These are phyloP conservation scores for Kernera saxatilis DNA, from an alignment of 345 rosid genomes.

Conservation along the genomic window DNA sequence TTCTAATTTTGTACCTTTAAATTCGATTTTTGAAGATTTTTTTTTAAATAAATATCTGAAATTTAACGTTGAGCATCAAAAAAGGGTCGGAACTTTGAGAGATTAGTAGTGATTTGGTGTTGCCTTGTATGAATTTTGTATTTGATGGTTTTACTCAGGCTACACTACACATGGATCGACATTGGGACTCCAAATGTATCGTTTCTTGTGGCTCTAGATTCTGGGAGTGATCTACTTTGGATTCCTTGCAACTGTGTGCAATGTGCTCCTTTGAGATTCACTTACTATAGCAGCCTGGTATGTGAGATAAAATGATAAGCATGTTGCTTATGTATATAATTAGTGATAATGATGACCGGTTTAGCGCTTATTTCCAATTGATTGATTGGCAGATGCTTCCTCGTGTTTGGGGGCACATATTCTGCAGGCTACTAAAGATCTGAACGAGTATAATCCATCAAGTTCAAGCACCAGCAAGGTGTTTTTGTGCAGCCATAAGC, in stretches of 20 bases:
- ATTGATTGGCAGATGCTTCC: constrained; percentile 99
- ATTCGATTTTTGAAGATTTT: too few species aligned
- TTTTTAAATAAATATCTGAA: too few species aligned
- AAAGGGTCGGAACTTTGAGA: too few species aligned
- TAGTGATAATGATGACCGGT: constrained; percentile 39
- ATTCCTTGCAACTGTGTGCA: constrained; percentile 80
- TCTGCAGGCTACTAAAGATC: constrained; percentile 89
- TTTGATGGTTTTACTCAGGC: constrained; percentile 34
- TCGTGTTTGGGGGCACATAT: constrained; percentile 86
- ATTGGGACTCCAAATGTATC: constrained; percentile 74
- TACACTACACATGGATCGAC: constrained; percentile 80
- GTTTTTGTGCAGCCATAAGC: constrained; percentile 60
- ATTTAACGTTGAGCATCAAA: too few species aligned
- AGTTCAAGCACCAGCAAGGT: constrained; percentile 68
- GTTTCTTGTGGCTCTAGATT: constrained; percentile 81
- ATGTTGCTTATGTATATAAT: not conserved
- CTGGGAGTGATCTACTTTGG: constrained; percentile 85
- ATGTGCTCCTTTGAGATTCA: constrained; percentile 69
- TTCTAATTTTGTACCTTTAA: not conserved
- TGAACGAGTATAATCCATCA: constrained; percentile 70
- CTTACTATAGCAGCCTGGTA: constrained; percentile 64
- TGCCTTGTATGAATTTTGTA: not conserved
- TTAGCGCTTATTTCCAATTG: constrained; percentile 80
- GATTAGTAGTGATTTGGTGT: not conserved
- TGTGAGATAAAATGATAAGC: constrained; percentile 2